These are phyloP conservation scores for Boletus rubropictus DNA, from an alignment of 768 basidiomycete genomes.

Conservation along the genomic window DNA sequence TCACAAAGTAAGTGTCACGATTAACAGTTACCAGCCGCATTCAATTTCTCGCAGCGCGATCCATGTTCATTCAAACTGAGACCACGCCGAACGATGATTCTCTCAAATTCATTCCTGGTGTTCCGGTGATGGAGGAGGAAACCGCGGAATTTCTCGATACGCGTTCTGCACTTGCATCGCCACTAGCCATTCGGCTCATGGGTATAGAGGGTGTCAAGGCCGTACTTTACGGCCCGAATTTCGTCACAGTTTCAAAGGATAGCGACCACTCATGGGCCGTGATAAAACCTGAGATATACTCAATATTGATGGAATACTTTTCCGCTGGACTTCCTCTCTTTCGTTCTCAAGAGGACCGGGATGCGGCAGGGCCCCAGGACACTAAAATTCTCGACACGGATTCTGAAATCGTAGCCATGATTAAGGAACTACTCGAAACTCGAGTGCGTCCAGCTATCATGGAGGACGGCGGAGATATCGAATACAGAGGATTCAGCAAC, in stretches of 20 bases:
- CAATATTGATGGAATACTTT: conserved; percentile 95
- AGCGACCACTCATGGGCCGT: conserved; percentile 81
- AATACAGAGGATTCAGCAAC: conserved; percentile 87
- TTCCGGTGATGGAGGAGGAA: conserved; percentile 79
- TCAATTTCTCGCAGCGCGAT: conserved; percentile 46
- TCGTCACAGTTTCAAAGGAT: conserved; percentile 93
- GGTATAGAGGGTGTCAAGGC: conserved; percentile 86
- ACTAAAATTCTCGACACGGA: conserved; percentile 91
- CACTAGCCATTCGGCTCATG: conserved; percentile 92
- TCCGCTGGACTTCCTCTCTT: conserved; percentile 87
- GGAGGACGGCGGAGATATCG: conserved; percentile 98
- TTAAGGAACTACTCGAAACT: conserved; percentile 94
- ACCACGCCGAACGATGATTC: conserved; percentile 96
- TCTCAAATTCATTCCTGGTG: conserved; percentile 95
- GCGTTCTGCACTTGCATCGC: conserved; percentile 79
- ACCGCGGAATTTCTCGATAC: conserved; percentile 94
- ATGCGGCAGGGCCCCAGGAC: conserved; percentile 85
- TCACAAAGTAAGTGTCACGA: conserved; percentile 31
- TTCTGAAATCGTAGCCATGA: conserved; percentile 96
- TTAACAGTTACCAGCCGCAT: neutral
- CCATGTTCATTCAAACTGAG: conserved; percentile 99
- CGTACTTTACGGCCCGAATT: conserved; percentile 96
- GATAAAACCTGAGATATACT: conserved; percentile 95
- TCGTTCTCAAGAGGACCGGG: conserved; percentile 72
- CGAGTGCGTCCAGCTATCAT: conserved; percentile 94